Conservation (phyloP, 306 rosid genomes). For the Vigna hirtella region DNA sequence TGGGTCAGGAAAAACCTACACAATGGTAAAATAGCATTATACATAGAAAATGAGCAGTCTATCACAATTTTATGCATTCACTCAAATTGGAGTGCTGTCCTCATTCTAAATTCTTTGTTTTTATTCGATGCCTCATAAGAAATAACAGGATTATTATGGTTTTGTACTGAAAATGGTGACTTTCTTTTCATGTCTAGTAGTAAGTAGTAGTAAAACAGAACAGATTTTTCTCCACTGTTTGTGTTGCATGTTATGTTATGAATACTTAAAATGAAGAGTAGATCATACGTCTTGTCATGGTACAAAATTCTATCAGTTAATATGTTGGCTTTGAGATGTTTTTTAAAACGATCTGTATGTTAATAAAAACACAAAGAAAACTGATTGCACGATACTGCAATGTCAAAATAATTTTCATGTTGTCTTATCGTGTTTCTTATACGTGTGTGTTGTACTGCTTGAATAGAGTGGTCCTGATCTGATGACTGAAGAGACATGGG, state of each 20-base stretch:
- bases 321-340: constrained; percentile 18
- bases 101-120: constrained; percentile 1
- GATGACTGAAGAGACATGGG: constrained; percentile 88
- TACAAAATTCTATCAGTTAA: constrained; percentile 5
- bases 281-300: constrained; percentile 6
- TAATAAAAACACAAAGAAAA: not conserved
- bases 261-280: constrained; percentile 26
- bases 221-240: constrained; percentile 1
- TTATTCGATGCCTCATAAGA: constrained; percentile 9
- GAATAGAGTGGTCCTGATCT: constrained; percentile 93
- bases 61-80: constrained; percentile 3
- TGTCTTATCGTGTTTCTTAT: constrained; percentile 27
- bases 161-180: not conserved
- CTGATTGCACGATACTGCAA: constrained; percentile 12
- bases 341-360: constrained; percentile 3
- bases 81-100: not conserved
- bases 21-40: constrained; percentile 81
- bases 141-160: constrained; percentile 18
- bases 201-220: constrained; percentile 20
- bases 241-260: not conserved
- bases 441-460: constrained; percentile 29
- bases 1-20: constrained; percentile 97
- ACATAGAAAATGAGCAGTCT: not conserved
- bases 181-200: constrained; percentile 10
- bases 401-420: not conserved